These are phyloP conservation scores for Alternaria incomplexa DNA, from an alignment of 2,329 filamentous ascomycete genomes.

Conservation along the genomic window DNA sequence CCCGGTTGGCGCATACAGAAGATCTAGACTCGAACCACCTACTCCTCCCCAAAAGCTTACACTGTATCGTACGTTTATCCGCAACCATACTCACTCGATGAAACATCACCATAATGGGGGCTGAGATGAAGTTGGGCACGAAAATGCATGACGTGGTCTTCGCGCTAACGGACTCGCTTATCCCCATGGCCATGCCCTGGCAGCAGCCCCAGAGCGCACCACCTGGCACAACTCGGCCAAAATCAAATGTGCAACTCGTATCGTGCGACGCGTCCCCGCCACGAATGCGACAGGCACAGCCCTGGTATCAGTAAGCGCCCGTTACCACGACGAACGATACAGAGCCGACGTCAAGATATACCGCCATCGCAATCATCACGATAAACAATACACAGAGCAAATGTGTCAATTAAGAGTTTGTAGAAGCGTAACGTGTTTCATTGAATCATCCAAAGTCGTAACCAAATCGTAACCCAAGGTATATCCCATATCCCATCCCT, in stretches of 20 bases:
- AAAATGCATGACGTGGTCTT: neutral
- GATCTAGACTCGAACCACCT: neutral
- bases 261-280: neutral
- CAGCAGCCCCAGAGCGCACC: neutral
- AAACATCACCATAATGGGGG: neutral
- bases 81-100: neutral
- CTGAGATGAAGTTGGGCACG: neutral
- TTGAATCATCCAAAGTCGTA: conserved; percentile 2
- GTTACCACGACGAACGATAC: neutral
- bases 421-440: neutral
- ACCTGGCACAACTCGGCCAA: neutral
- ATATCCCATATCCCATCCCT: neutral
- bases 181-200: neutral
- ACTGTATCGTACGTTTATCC: neutral
- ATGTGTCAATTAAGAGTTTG: neutral
- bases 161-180: neutral
- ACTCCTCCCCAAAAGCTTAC: neutral
- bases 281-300: neutral
- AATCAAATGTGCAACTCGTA: neutral
- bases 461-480: neutral
- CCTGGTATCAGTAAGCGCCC: neutral
- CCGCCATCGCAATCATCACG: neutral
- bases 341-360: neutral
- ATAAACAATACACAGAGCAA: neutral
- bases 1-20: neutral